phyloP scores from a whole-genome alignment of 2,329 filamentous ascomycete species.

The Phialophora expanda region DNA sequence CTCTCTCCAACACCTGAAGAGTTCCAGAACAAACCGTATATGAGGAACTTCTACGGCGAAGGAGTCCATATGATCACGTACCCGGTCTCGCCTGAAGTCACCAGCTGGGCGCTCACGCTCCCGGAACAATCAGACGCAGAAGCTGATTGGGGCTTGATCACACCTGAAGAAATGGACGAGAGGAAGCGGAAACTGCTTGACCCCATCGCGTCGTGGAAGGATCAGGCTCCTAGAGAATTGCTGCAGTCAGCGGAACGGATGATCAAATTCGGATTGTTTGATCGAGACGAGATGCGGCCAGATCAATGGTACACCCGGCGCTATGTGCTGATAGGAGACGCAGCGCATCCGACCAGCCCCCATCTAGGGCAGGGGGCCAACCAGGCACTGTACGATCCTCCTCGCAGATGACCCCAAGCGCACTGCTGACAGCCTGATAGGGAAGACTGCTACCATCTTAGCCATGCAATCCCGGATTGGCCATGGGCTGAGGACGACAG shows the following conservation, averaged over 20 bases:
- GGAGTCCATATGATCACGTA: conserved; percentile 32
- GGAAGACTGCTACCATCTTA: conserved; percentile 29
- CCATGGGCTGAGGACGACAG: neutral
- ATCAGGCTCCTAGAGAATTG: conserved; percentile 13
- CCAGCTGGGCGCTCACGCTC: conserved; percentile 28
- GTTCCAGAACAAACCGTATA: conserved; percentile 4
- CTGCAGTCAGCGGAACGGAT: conserved; percentile 18
- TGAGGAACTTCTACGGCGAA: conserved; percentile 30
- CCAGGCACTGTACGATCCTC: conserved; percentile 25
- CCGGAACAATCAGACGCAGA: conserved; percentile 23
- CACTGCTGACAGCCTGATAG: conserved; percentile 8
- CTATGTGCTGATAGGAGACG: conserved; percentile 25
- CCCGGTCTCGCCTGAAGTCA: conserved; percentile 23
- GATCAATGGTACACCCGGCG: conserved; percentile 26
- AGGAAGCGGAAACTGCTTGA: conserved; percentile 20
- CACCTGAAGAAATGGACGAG: conserved; percentile 21
- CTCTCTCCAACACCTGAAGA: conserved; percentile 23
- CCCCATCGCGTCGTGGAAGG: conserved; percentile 18
- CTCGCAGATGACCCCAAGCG: neutral
- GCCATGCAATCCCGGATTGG: conserved; percentile 19
- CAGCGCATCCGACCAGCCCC: conserved; percentile 28
- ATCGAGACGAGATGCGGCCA: conserved; percentile 26
- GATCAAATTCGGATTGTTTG: conserved; percentile 32
- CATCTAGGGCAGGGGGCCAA: conserved; percentile 30
- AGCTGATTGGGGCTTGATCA: conserved; percentile 25